Evolutionary conservation across 352 stramenopile genomes (phyloP).

Genomic region (Pilasporangium apinafurcum): DNA sequence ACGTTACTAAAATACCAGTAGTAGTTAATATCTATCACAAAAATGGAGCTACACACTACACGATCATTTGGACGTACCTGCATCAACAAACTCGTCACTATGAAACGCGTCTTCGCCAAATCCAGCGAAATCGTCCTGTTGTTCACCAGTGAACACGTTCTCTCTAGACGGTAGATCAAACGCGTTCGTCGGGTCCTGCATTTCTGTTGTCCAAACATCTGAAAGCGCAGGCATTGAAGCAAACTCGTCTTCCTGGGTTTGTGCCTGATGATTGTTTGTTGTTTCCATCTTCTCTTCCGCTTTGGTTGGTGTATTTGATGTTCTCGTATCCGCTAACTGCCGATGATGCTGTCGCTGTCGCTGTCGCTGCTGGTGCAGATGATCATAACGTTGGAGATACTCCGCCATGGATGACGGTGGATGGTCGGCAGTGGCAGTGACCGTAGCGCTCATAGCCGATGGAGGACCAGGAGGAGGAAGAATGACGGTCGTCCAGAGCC

Average conservation of each 20-base stretch:
- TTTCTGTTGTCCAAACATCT: neutral
- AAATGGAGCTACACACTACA: neutral
- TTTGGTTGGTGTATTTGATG: neutral
- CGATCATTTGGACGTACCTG: slow-evolving; percentile 26
- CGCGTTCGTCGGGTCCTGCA: slow-evolving; percentile 4
- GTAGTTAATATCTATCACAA: neutral
- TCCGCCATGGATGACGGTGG: slow-evolving; percentile 33
- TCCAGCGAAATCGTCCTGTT: neutral
- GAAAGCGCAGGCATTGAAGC: neutral
- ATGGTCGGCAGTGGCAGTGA: too few species aligned
- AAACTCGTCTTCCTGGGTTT: neutral
- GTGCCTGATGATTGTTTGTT: too few species aligned
- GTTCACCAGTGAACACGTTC: slow-evolving; percentile 15
- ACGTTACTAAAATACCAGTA: slow-evolving; percentile 19
- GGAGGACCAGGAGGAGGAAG: too few species aligned
- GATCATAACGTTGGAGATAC: slow-evolving; percentile 45
- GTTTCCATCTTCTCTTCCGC: neutral
- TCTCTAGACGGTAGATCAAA: slow-evolving; percentile 34
- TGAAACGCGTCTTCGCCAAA: slow-evolving; percentile 1
- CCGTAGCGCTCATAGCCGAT: too few species aligned
- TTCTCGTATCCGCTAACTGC: slow-evolving; percentile 9
- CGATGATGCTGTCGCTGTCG: slow-evolving; percentile 11
- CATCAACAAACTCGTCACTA: slow-evolving; percentile 68
- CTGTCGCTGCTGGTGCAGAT: slow-evolving; percentile 36
- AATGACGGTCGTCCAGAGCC: too few species aligned